Conservation (phyloP, 2,329 filamentous ascomycete species). For the Cercospora sesami region DNA sequence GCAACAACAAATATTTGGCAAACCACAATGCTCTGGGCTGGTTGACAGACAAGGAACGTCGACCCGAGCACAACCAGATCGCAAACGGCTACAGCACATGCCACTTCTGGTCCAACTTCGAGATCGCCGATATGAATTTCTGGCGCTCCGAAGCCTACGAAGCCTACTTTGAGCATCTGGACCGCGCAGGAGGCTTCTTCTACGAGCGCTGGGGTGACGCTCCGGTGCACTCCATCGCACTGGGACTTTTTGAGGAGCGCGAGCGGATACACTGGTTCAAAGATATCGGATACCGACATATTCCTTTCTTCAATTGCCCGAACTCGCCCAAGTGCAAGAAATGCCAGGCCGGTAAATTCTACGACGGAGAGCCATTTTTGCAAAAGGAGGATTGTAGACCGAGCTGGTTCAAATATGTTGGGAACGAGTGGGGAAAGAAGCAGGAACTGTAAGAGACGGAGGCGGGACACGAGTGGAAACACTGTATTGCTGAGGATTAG, state of each 20-base stretch:
- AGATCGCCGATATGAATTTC: constrained; percentile 90
- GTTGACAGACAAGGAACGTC: constrained; percentile 74
- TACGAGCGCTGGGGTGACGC: constrained; percentile 99
- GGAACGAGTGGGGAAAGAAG: constrained; percentile 48
- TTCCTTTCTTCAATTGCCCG: constrained; percentile 98
- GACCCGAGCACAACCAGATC: constrained; percentile 75
- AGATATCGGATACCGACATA: constrained; percentile 97
- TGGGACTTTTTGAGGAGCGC: constrained; percentile 88
- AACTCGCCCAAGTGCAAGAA: constrained; percentile 92
- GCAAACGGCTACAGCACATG: constrained; percentile 96
- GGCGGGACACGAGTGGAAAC: background rate
- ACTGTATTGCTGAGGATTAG: constrained; percentile 16
- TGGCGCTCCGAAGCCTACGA: constrained; percentile 89
- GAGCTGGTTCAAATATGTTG: constrained; percentile 95
- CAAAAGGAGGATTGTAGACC: constrained; percentile 90
- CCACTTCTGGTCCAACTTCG: constrained; percentile 99
- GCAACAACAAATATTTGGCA: constrained; percentile 74
- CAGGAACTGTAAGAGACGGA: constrained; percentile 1
- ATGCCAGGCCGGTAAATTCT: constrained; percentile 83
- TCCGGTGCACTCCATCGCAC: constrained; percentile 89
- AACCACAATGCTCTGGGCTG: constrained; percentile 83
- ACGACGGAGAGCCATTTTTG: constrained; percentile 81
- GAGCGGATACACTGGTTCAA: constrained; percentile 93
- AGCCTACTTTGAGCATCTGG: constrained; percentile 94
- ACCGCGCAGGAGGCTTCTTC: constrained; percentile 93